phyloP scores from a whole-genome alignment of 1,139 yeast species.

The Saccharomyces pastorianus region DNA sequence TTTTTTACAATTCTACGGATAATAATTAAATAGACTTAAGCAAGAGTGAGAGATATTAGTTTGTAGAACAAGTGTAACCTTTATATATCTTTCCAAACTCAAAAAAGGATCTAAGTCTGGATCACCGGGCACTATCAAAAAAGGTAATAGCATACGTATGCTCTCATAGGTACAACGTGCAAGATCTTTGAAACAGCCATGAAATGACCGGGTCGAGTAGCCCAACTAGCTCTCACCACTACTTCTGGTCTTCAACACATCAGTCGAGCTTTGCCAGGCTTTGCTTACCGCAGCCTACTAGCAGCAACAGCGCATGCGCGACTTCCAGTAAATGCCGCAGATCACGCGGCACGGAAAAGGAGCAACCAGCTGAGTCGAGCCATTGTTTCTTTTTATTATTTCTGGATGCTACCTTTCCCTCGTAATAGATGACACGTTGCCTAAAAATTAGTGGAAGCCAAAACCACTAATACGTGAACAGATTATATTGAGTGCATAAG shows the following conservation, averaged over 20 bases:
- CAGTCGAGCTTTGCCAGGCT: not conserved
- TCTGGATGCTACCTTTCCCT: not conserved
- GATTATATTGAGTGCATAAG: no score
- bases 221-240: not conserved
- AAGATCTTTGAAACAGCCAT: not conserved
- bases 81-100: not conserved
- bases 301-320: not conserved
- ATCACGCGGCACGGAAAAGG: not conserved
- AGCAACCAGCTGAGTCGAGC: not conserved
- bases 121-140: not conserved
- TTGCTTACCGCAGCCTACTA: not conserved
- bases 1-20: not conserved
- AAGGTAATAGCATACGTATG: not conserved
- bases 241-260: not conserved
- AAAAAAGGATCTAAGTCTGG: not conserved
- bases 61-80: not conserved
- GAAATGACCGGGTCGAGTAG: not conserved
- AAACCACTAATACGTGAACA: no score
- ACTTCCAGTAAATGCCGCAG: not conserved
- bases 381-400: not conserved
- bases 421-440: no score
- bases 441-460: no score
- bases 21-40: not conserved
- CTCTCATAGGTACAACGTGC: not conserved
- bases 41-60: no score